A percentile compares a stretch with the other conserved stretches of the same genome.
Evolutionary conservation across 768 basidiomycete species (phyloP).

Genomic region (Lentinula raphanica): DNA sequence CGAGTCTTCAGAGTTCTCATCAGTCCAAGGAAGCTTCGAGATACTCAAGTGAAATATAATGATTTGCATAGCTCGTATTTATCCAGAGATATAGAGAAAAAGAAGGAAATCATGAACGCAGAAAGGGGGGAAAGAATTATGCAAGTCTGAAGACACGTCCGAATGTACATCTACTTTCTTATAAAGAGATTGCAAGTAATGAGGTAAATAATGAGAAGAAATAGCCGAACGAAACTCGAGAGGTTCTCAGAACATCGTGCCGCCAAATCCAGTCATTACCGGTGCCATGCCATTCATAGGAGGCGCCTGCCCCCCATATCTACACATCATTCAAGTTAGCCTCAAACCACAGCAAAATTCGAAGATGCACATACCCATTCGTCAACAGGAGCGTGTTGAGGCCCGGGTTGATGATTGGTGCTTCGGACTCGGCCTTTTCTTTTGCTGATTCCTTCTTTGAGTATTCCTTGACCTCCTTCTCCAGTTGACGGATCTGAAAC

Average conservation of each 20-base stretch:
- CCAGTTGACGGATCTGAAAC: conserved; percentile 65
- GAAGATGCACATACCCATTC: conserved; percentile 51
- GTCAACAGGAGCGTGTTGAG: conserved; percentile 61
- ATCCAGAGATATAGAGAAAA: neutral
- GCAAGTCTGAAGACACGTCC: neutral
- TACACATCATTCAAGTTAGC: conserved; percentile 21
- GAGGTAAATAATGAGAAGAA: neutral
- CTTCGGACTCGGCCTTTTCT: conserved; percentile 82
- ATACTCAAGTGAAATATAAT: neutral
- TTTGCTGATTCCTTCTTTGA: conserved; percentile 84
- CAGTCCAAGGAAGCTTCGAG: neutral
- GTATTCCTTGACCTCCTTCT: conserved; percentile 86
- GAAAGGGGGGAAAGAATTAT: neutral
- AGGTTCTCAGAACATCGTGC: conserved; percentile 20
- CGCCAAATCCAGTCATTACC: conserved; percentile 65
- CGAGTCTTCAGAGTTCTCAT: too few relatives aligned
- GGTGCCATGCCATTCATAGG: conserved; percentile 69
- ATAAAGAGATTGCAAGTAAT: neutral
- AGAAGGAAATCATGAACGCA: neutral
- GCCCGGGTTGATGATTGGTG: conserved; percentile 85
- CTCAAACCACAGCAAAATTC: conserved; percentile 2
- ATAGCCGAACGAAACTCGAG: neutral
- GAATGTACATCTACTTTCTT: conserved; percentile 7
- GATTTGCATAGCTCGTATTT: neutral
- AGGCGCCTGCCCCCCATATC: conserved; percentile 62